Percentiles rank a stretch among this genome's conserved stretches.
These are phyloP conservation scores for Ogataea paradorogensis DNA, from an alignment of 805 yeast genomes.

Conservation along the genomic window DNA sequence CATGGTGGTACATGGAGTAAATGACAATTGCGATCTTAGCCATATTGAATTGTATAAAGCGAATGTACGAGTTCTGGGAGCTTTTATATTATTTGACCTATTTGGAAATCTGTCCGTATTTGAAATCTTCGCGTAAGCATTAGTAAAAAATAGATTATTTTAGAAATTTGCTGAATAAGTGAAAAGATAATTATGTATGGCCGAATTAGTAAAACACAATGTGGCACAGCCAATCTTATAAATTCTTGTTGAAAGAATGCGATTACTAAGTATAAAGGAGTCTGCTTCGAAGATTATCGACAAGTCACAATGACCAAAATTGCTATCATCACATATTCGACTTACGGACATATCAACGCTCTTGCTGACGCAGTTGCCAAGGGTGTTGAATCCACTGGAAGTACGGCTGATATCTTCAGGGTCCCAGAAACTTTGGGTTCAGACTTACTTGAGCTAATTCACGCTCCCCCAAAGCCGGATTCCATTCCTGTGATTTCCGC, in stretches of 20 bases:
- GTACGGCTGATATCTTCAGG: constrained; percentile 65
- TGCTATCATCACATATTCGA: constrained; percentile 60
- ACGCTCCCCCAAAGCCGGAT: constrained; percentile 64
- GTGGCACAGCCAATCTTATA: neutral
- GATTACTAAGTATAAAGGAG: too few species aligned
- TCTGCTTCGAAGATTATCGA: too few species aligned
- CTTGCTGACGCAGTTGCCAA: constrained; percentile 66
- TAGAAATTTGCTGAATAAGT: constrained; percentile 1
- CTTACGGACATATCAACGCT: constrained; percentile 71
- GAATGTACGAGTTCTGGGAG: neutral
- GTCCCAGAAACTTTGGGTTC: constrained; percentile 72
- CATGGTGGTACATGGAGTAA: too few species aligned
- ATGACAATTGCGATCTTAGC: constrained; percentile 38
- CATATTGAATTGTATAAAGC: constrained; percentile 11
- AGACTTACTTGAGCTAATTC: constrained; percentile 52
- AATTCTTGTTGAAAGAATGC: neutral
- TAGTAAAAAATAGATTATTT: constrained; percentile 4
- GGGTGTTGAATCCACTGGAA: constrained; percentile 73
- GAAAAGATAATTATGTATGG: too few species aligned
- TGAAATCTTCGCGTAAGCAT: constrained; percentile 2
- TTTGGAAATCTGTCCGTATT: neutral
- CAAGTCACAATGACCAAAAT: constrained; percentile 12
- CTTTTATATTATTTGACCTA: neutral
- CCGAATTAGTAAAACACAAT: neutral
- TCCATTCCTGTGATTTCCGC: constrained; percentile 64